Evolutionary conservation across 805 yeast species (phyloP).

Genomic region (Millerago galiae): DNA sequence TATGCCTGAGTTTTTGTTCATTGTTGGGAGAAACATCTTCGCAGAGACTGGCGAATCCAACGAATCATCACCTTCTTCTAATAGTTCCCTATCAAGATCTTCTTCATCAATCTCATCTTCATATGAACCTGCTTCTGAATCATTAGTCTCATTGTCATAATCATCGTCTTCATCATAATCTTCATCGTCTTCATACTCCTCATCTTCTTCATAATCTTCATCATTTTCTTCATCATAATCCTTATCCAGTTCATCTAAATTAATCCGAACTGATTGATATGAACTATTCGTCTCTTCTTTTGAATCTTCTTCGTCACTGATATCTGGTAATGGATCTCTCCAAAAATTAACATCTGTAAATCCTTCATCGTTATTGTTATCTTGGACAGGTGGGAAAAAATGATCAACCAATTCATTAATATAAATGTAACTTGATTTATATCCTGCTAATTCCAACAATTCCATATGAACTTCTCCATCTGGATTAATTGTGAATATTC

Average conservation of each 20-base stretch:
- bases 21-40: slow-evolving; percentile 10
- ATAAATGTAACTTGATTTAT: slow-evolving; percentile 77
- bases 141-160: slow-evolving; percentile 5
- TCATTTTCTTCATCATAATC: slow-evolving; percentile 21
- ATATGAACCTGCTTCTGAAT: slow-evolving; percentile 8
- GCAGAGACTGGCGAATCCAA: not conserved
- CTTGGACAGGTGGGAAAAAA: slow-evolving; percentile 81
- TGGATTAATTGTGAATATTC: slow-evolving; percentile 93
- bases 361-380: slow-evolving; percentile 31
- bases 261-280: slow-evolving; percentile 7
- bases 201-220: slow-evolving; percentile 18
- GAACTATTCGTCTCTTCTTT: slow-evolving; percentile 20
- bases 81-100: slow-evolving; percentile 25
- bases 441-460: slow-evolving; percentile 87
- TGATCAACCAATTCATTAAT: slow-evolving; percentile 95
- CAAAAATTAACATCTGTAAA: slow-evolving; percentile 88
- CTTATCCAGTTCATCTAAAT: slow-evolving; percentile 16
- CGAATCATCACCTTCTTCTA: slow-evolving; percentile 18
- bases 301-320: slow-evolving; percentile 56
- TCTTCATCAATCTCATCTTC: slow-evolving; percentile 21
- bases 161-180: slow-evolving; percentile 25
- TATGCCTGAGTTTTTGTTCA: slow-evolving; percentile 11
- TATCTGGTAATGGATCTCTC: slow-evolving; percentile 71
- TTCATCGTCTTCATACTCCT: slow-evolving; percentile 19
- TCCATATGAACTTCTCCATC: slow-evolving; percentile 98